Evolutionary conservation across 331 rosid species (phyloP).

Genomic region (Telfairia occidentalis): DNA sequence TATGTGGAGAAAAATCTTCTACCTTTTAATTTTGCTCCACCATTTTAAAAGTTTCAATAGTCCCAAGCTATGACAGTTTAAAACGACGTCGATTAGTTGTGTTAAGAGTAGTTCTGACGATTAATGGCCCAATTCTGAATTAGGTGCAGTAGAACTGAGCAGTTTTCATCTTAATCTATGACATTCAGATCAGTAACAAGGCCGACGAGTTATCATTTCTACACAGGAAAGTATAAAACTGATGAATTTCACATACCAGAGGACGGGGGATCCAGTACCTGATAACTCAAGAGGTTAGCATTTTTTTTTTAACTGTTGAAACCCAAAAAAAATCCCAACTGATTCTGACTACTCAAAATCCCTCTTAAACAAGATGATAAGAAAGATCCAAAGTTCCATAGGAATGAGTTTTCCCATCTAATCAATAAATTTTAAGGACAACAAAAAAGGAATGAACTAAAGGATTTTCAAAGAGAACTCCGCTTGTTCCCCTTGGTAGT

Average conservation of each 20-base stretch:
- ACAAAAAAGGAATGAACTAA: slow-evolving; percentile 24
- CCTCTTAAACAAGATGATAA: neutral
- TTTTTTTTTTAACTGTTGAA: neutral
- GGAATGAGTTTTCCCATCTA: slow-evolving; percentile 9
- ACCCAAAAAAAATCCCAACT: neutral
- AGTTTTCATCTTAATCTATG: no score
- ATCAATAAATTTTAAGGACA: slow-evolving; percentile 24
- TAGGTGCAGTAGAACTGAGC: no score
- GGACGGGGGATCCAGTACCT: neutral
- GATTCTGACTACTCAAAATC: neutral
- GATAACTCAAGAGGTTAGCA: slow-evolving; percentile 5
- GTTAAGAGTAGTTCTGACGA: no score
- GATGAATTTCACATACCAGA: neutral
- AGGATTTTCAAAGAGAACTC: slow-evolving; percentile 45
- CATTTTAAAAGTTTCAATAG: no score
- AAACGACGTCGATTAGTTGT: no score
- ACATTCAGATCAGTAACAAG: no score
- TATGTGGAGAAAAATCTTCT: no score
- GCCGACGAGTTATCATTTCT: neutral
- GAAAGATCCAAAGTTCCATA: slow-evolving; percentile 1
- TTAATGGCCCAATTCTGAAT: no score
- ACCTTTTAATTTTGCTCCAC: no score
- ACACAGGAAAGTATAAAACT: neutral
- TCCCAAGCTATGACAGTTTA: no score
- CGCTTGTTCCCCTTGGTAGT: slow-evolving; percentile 37